Evolutionary conservation across 2,329 filamentous ascomycete genomes (phyloP).

Genomic region (Pseudogymnoascus sp.): DNA sequence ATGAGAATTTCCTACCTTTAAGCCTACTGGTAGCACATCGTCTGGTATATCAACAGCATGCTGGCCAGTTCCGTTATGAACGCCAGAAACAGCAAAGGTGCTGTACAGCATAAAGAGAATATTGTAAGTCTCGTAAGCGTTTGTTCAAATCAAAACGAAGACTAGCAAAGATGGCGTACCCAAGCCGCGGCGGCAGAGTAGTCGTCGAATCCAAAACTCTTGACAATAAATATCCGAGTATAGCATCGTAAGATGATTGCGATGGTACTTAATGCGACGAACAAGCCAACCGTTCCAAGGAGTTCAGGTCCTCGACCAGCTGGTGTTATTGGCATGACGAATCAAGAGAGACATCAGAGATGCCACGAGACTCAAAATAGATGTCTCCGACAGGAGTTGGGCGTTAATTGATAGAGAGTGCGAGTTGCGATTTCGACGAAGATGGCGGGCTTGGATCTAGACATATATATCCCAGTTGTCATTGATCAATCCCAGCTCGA

Average conservation of each 20-base stretch:
- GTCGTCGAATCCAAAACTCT: not conserved
- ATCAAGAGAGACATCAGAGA: no score
- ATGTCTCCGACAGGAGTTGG: no score
- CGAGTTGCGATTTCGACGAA: no score
- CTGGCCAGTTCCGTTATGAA: slow-evolving; percentile 19
- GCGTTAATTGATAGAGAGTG: no score
- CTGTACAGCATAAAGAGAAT: slow-evolving; percentile 15
- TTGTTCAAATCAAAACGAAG: not conserved
- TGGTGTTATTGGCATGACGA: not conserved
- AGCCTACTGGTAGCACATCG: not conserved
- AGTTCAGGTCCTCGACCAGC: not conserved
- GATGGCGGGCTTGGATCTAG: no score
- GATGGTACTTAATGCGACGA: not conserved
- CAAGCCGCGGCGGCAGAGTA: not conserved
- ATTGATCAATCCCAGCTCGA: no score
- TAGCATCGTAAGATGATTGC: not conserved
- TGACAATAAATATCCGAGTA: not conserved
- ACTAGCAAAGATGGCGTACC: not conserved
- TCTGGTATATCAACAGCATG: slow-evolving; percentile 13
- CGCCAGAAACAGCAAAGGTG: slow-evolving; percentile 16
- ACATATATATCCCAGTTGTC: no score
- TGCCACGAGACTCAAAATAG: no score
- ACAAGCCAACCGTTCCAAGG: not conserved
- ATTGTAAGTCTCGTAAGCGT: not conserved
- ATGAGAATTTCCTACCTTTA: not conserved